Conservation (phyloP, 768 basidiomycete genomes). For the Boletus rubescentipes region DNA sequence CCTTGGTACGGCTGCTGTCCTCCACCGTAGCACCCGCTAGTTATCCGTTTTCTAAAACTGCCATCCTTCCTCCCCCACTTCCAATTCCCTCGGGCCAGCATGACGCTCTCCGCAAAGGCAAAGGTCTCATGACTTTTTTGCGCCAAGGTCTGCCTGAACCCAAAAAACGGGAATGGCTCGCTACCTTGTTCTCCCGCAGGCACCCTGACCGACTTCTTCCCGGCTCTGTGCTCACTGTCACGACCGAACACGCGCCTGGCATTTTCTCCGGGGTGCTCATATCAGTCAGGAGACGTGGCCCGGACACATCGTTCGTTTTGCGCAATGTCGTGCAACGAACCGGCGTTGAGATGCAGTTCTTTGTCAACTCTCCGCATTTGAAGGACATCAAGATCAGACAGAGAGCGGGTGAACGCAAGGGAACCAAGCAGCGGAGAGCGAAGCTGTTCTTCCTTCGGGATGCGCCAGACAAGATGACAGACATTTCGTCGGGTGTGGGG, state of each 20-base stretch:
- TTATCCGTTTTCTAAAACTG: slow-evolving; percentile 77
- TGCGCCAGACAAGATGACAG: slow-evolving; percentile 82
- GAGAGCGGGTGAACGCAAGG: slow-evolving; percentile 46
- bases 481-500: slow-evolving; percentile 52
- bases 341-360: slow-evolving; percentile 93
- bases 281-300: slow-evolving; percentile 76
- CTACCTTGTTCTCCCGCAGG: slow-evolving; percentile 67
- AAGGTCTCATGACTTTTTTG: slow-evolving; percentile 77
- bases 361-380: slow-evolving; percentile 80
- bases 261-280: slow-evolving; percentile 89
- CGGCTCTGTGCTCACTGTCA: slow-evolving; percentile 85
- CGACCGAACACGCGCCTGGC: slow-evolving; percentile 73
- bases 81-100: slow-evolving; percentile 37
- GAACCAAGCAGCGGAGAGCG: slow-evolving; percentile 64
- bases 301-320: slow-evolving; percentile 84
- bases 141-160: slow-evolving; percentile 61
- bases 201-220: slow-evolving; percentile 69
- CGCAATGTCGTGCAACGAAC: slow-evolving; percentile 90
- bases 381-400: slow-evolving; percentile 83
- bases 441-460: slow-evolving; percentile 84
- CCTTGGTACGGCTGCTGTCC: slow-evolving; percentile 26
- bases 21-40: slow-evolving; percentile 11
- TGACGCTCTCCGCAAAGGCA: slow-evolving; percentile 57
- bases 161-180: slow-evolving; percentile 68
- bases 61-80: slow-evolving; percentile 50